These are phyloP conservation scores for Leavenworthia alabamica DNA, from an alignment of 345 rosid species.

Conservation along the genomic window DNA sequence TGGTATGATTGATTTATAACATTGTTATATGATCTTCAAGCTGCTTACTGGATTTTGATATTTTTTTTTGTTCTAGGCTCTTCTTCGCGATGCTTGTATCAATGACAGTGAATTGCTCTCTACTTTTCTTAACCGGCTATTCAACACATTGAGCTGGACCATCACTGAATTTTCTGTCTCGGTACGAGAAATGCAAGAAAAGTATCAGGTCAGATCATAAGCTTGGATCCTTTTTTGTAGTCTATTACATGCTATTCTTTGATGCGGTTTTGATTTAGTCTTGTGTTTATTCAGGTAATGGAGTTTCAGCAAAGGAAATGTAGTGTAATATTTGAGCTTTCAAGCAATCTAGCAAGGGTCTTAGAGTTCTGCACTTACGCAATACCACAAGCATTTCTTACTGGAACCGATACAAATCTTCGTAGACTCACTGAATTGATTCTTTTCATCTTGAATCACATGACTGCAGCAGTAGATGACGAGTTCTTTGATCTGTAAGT, in stretches of 20 bases:
- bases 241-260: neutral
- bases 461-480: slow-evolving; percentile 75
- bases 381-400: slow-evolving; percentile 76
- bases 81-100: slow-evolving; percentile 75
- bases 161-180: slow-evolving; percentile 96
- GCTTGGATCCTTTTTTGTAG: slow-evolving; percentile 5
- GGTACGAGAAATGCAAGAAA: slow-evolving; percentile 91
- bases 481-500: slow-evolving; percentile 93
- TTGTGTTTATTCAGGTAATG: slow-evolving; percentile 42
- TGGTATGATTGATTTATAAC: slow-evolving; percentile 2
- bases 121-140: slow-evolving; percentile 81
- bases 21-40: neutral
- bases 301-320: slow-evolving; percentile 93
- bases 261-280: slow-evolving; percentile 3
- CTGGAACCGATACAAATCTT: slow-evolving; percentile 79
- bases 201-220: slow-evolving; percentile 52
- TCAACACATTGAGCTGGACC: slow-evolving; percentile 96
- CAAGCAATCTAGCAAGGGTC: slow-evolving; percentile 84
- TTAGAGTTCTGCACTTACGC: slow-evolving; percentile 86
- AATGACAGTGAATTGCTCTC: slow-evolving; percentile 64
- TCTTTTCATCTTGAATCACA: slow-evolving; percentile 71
- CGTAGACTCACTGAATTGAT: slow-evolving; percentile 83
- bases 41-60: neutral
- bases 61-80: slow-evolving; percentile 36
- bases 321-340: slow-evolving; percentile 79